These are phyloP conservation scores for Fraxinus latifolia DNA, from an alignment of 305 asterid species.

Conservation along the genomic window DNA sequence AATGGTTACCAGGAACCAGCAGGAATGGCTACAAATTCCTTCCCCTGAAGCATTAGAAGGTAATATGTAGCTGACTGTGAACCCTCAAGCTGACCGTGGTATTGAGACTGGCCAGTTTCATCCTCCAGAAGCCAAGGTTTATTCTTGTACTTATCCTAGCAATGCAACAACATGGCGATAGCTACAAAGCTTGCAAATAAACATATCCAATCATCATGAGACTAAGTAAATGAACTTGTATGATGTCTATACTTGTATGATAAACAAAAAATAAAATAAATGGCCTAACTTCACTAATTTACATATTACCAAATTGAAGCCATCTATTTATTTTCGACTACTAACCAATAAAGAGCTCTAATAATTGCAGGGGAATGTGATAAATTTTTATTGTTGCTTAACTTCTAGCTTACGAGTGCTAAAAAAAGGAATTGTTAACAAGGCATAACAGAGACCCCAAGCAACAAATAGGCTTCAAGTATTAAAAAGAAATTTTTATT, in stretches of 20 bases:
- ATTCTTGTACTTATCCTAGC: conserved; percentile 51
- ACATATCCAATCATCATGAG: not conserved
- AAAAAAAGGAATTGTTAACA: not conserved
- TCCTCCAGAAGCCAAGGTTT: conserved; percentile 58
- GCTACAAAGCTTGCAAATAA: not conserved
- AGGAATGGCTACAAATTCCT: conserved; percentile 49
- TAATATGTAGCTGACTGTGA: conserved; percentile 49
- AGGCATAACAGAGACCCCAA: not conserved
- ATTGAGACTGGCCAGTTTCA: conserved; percentile 44
- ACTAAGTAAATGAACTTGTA: not conserved
- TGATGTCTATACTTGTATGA: not conserved
- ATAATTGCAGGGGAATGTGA: conserved; percentile 9
- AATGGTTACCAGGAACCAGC: conserved; percentile 52
- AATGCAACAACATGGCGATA: conserved; percentile 10
- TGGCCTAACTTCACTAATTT: not conserved
- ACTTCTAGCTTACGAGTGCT: not conserved
- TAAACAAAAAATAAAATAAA: not conserved
- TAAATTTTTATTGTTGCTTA: conserved; percentile 3
- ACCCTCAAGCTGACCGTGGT: conserved; percentile 47
- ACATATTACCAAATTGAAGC: not conserved
- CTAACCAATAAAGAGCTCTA: not conserved
- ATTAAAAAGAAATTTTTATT: not conserved
- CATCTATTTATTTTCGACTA: not conserved
- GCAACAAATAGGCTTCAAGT: not conserved
- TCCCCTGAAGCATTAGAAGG: conserved; percentile 48